Evolutionary conservation across 179 eudicot genomes (phyloP).

Genomic region (Heliamphora ciliata): DNA sequence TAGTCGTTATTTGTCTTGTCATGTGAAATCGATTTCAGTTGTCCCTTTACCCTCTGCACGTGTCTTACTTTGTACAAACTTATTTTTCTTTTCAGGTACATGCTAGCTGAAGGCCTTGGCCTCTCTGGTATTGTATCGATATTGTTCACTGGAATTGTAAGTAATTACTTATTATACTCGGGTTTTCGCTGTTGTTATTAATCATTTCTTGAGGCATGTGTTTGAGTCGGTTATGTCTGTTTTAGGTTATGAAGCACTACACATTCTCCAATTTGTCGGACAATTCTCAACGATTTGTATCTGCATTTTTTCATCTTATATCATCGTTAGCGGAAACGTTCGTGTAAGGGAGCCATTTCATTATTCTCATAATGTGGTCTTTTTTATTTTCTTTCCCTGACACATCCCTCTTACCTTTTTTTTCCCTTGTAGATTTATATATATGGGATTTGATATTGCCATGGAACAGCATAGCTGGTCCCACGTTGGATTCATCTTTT

Average conservation of each 20-base stretch:
- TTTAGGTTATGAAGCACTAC: conserved; percentile 98
- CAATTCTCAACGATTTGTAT: conserved; percentile 84
- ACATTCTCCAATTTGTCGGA: conserved; percentile 83
- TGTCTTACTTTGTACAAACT: conserved; percentile 13
- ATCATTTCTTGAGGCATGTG: conserved; percentile 14
- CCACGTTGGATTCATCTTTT: conserved; percentile 91
- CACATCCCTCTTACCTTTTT: background rate
- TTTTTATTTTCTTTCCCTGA: background rate
- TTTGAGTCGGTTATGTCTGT: conserved; percentile 11
- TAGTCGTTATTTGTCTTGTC: conserved; percentile 5
- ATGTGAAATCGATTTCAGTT: conserved; percentile 6
- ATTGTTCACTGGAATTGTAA: conserved; percentile 96
- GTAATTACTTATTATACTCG: conserved; percentile 28
- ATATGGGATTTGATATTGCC: conserved; percentile 99
- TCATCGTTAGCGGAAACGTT: conserved; percentile 98
- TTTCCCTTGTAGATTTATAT: conserved; percentile 62
- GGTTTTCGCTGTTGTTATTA: conserved; percentile 7
- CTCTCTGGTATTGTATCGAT: conserved; percentile 97
- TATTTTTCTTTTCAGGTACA: conserved; percentile 48
- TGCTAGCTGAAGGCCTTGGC: conserved; percentile 99
- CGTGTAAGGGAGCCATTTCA: conserved; percentile 52
- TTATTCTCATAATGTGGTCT: background rate
- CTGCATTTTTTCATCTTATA: conserved; percentile 92
- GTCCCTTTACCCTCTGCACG: background rate
- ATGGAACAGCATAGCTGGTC: conserved; percentile 99